Evolutionary conservation across 2,329 filamentous ascomycete genomes (phyloP).

Genomic region (Cercospora sp.): DNA sequence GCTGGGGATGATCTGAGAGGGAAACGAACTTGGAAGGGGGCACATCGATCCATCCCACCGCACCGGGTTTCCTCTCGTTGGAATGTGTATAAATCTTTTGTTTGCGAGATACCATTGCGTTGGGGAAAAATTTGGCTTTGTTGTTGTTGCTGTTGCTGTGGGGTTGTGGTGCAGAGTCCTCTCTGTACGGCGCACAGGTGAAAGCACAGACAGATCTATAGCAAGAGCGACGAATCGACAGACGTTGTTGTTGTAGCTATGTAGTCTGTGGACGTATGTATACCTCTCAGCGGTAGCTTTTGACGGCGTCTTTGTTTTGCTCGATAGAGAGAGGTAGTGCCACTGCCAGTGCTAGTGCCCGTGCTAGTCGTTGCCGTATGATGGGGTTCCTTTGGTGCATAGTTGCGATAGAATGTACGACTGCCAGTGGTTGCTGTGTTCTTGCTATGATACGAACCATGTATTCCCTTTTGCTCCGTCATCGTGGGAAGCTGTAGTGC

Average conservation of each 20-base stretch:
- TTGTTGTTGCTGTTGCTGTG: too few relatives aligned
- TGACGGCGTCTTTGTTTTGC: background rate
- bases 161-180: too few relatives aligned
- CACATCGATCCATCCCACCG: background rate
- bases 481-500: background rate
- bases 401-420: background rate
- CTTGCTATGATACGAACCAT: background rate
- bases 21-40: background rate
- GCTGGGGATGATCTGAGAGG: background rate
- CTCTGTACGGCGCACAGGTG: background rate
- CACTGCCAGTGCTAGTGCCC: too few relatives aligned
- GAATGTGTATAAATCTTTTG: conserved; percentile 4
- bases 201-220: background rate
- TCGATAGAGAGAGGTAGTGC: too few relatives aligned
- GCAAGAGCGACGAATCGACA: background rate
- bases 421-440: background rate
- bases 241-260: background rate
- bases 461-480: background rate
- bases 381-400: background rate
- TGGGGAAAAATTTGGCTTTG: background rate
- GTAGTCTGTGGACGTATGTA: background rate
- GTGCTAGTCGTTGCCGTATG: too few relatives aligned
- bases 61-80: background rate
- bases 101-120: conserved; percentile 22
- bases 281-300: background rate